These are phyloP conservation scores for Croton setiger DNA, from an alignment of 441 rosid genomes.

Conservation along the genomic window DNA sequence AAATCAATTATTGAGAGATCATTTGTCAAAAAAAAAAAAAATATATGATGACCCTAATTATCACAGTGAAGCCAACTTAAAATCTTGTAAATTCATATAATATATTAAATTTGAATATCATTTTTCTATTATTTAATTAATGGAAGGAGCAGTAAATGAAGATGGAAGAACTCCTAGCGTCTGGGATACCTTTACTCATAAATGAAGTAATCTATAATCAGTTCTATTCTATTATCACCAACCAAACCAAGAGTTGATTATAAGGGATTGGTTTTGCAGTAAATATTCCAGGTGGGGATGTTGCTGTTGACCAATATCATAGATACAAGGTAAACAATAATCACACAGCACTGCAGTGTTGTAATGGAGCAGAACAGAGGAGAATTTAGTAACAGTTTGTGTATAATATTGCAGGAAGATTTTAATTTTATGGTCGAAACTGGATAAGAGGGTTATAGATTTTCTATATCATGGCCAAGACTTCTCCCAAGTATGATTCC, in stretches of 20 bases:
- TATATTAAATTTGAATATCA: too few species aligned
- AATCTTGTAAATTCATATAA: too few species aligned
- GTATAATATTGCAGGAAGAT: conserved; percentile 50
- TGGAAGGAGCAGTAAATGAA: conserved; percentile 61
- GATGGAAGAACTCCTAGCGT: conserved; percentile 63
- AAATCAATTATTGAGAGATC: too few species aligned
- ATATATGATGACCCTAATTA: too few species aligned
- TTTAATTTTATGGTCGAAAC: conserved; percentile 55
- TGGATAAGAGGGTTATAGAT: conserved; percentile 58
- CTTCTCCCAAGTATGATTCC: conserved; percentile 54
- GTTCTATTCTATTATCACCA: too few species aligned
- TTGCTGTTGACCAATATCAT: conserved; percentile 64
- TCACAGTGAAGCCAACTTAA: too few species aligned
- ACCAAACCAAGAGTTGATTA: background rate
- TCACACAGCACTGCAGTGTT: too few species aligned
- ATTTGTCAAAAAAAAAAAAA: too few species aligned
- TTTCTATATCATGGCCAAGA: conserved; percentile 77
- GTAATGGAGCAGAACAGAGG: too few species aligned
- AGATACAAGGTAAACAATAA: conserved; percentile 48
- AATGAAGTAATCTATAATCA: conserved; percentile 14
- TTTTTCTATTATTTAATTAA: too few species aligned
- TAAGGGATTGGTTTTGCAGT: background rate
- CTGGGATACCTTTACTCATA: conserved; percentile 51
- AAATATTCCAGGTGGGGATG: conserved; percentile 39
- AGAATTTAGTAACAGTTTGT: background rate